Evolutionary conservation across 2,329 filamentous ascomycete species (phyloP), one percentile per base, ranked within the genome.

Genomic region (Exophiala dermatitidis): DNA sequence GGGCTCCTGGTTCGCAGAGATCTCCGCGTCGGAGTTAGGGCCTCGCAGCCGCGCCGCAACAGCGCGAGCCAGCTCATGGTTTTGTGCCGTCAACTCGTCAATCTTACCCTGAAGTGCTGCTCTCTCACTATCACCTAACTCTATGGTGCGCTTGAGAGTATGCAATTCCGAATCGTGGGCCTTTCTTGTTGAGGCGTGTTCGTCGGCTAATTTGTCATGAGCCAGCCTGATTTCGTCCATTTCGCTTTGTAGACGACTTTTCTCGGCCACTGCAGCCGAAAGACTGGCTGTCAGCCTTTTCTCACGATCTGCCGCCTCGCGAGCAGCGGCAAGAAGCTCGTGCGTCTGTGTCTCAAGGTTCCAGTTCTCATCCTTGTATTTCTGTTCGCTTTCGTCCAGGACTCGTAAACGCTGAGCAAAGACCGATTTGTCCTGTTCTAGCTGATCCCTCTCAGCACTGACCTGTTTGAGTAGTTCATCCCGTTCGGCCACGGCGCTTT

Each of bases 321-420:
- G 88, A 58, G 86, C 80, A 10, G 81, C 77, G 5, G 85, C 79
- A 48, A 86, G 78, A 40, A 91, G 76, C 59, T 97, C 90, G 64
- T 95, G 93, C 26, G 94, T 79, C 63, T 90, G 88, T 0, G 90
- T 95, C 70, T 98, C 93, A 36, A 98, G 78, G 59, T 87, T 91
- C 93, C 93, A 98, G 68, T 97, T 98, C 70, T 97, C 93, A 66
- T 98, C 93, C 72, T 96, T 97, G 74, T 95, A 95, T 48, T 88
- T 85, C 65, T 94, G 86, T 69, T 98, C 93, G 67, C 87, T 95
- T 71, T 98, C 93, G 63, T 96, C 90, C 38, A 96, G 76, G 4
- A 81, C 80, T 66, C 88, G 86, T 60, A 97, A 75, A 33, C 90
- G 83, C 68, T 94, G 88, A 49, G 85, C 80, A 59, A 94, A 81